Evolutionary conservation across 257 asterid genomes (phyloP).

Genomic region (Craterostigma plantagineum): DNA sequence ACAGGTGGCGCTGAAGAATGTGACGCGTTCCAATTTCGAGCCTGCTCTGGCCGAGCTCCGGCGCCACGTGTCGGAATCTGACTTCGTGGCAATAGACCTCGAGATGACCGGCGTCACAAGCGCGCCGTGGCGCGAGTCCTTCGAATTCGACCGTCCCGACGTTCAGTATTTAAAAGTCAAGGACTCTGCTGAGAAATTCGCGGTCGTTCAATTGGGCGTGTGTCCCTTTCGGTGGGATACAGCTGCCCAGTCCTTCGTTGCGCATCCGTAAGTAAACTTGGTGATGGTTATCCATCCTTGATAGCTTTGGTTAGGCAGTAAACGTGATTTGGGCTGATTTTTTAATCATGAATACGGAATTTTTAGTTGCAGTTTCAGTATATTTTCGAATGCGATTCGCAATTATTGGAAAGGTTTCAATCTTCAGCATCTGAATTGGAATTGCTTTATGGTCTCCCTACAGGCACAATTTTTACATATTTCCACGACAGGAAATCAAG

Average conservation of each 20-base stretch:
- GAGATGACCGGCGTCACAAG: slow-evolving; percentile 93
- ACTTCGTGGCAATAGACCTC: slow-evolving; percentile 79
- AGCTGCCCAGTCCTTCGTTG: slow-evolving; percentile 29
- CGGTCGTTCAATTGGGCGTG: slow-evolving; percentile 92
- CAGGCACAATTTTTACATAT: slow-evolving; percentile 81
- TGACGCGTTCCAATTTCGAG: slow-evolving; percentile 62
- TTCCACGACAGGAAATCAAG: slow-evolving; percentile 50
- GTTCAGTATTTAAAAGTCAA: slow-evolving; percentile 68
- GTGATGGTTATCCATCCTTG: too few relatives aligned
- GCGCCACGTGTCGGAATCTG: slow-evolving; percentile 49
- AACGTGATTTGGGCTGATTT: too few relatives aligned
- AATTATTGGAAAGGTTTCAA: not conserved
- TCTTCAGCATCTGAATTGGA: not conserved
- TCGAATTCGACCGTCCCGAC: slow-evolving; percentile 66
- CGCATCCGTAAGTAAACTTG: slow-evolving; percentile 56
- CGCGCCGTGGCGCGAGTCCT: slow-evolving; percentile 83
- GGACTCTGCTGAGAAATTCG: slow-evolving; percentile 91
- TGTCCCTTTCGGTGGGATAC: slow-evolving; percentile 90
- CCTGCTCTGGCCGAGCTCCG: slow-evolving; percentile 55
- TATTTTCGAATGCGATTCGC: not conserved
- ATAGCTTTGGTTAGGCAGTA: too few relatives aligned
- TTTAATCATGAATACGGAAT: too few relatives aligned
- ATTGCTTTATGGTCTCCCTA: slow-evolving; percentile 9
- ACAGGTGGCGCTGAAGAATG: slow-evolving; percentile 53
- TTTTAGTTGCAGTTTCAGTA: not conserved